Base-by-base conservation (phyloP, 1,139 yeast species). In the Maudiozyma humilis region DNA sequence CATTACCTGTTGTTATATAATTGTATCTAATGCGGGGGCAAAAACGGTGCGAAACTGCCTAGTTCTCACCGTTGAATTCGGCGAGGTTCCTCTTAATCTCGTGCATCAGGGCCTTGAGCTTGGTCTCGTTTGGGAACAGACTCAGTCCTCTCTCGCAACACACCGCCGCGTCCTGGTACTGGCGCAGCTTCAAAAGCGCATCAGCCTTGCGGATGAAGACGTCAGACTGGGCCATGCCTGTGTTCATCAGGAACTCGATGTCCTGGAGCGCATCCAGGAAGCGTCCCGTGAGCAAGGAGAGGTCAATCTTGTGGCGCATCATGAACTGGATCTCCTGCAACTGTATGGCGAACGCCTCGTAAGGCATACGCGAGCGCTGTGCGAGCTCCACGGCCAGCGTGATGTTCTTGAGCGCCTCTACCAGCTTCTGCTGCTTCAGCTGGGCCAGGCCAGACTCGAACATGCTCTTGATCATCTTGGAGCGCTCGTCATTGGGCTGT, bases 161-260 rank as follows among this genome's bases (percentile, higher is more conserved):
- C 13, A 80, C 78, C 53, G 80, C 78, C 2, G 96, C 93, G 27
- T 77, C 83, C 41, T 74, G 76, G 52, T 77, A 73, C 60, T 80
- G 79, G 3, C 85, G 87, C 61, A 89, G 70, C 51, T 81, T 78
- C 59, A 70, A 70, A 55, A 79, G 72, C 47, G 91, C 82, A 44
- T 83, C 80, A 2, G 94, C 94, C 58, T 86, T 76, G 66, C 97
- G 76, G 53, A 82, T 75, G 59, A 84, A 85, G 60, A 86, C 83
- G 51, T 85, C 93, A 10, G 95, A 82, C 14, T 79, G 74, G 45
- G 57, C 60, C 42, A 81, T 71, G 56, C 78, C 78, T 63, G 86
- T 75, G 47, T 76, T 73, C 63, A 82, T 67, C 52, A 89, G 70
- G 66, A 89, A 67, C 50, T 87, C 91, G 2, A 93, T 80, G 60